Evolutionary conservation across 257 asterid species (phyloP), one percentile per base, ranked within the genome.

Genomic region (Nicotiana obtusifolia): DNA sequence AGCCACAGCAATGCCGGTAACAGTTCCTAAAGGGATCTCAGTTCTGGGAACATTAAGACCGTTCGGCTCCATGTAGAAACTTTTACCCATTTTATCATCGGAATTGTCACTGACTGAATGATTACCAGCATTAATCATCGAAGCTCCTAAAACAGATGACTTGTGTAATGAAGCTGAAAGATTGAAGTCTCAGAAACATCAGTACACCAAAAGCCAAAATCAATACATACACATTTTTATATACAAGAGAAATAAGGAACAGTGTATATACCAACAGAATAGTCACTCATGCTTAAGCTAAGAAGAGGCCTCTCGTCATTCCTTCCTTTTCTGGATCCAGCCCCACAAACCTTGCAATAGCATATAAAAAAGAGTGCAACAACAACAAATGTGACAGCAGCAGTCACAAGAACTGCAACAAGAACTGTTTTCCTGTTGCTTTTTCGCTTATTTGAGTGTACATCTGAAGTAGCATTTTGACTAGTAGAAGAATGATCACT

Each of bases 221-320:
- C 30, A 41, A 28, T 56, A 24, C 47, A 7, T 41, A 41, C 47
- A 41, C 47, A 41, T 41, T 7, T 37, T 7, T 37, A 37, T 37
- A 41, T 41, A 41, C 47, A 52, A 41, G 35, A 20, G 59, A 41
- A 65, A 65, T 30, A 69, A 49, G 82, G 52, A 56, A 80, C 75
- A 3, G 67, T 19, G 35, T n/a, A 77, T 22, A 24, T 90, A 93
- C 99, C 93, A 60, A 84, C 85, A 68, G 97, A 92, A 82, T 89
- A 86, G 60, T 93, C 95, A 28, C 90, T 92, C 41, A 89, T 78
- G 91, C 97, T 95, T 87, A 92, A 87, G 90, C 94, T 93, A 88
- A 93, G 98, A 87, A 95, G 98, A 83, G 94, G 98, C 81, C 94
- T 88, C 87, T 93, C 93, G 8, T 95, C 97, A 64, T 91, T 95